phyloP scores from a whole-genome alignment of 108 stramenopile genomes.

The Nannochloropsis granulata region DNA sequence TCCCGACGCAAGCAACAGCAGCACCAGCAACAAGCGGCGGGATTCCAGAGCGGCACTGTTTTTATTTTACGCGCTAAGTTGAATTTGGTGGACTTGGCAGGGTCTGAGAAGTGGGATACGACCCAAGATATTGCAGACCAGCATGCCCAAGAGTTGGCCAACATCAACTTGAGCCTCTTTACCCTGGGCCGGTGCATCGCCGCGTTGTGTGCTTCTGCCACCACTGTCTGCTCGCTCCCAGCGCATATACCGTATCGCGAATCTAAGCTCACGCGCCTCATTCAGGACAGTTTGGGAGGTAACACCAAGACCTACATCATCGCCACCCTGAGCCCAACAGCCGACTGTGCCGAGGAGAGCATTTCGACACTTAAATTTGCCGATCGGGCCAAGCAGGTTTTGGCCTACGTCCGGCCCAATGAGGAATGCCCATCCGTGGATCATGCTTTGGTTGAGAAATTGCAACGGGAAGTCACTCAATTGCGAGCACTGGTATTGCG shows the following conservation, averaged over 20 bases:
- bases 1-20: background rate
- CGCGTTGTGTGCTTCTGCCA: constrained; percentile 23
- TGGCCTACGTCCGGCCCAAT: constrained; percentile 24
- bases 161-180: constrained; percentile 46
- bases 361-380: constrained; percentile 85
- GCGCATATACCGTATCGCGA: constrained; percentile 54
- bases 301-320: constrained; percentile 74
- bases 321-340: constrained; percentile 72
- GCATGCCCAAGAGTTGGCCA: constrained; percentile 42
- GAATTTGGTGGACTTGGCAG: constrained; percentile 77
- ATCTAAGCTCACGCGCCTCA: constrained; percentile 78
- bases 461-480: constrained; percentile 25
- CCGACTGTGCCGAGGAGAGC: constrained; percentile 65
- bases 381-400: constrained; percentile 47
- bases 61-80: constrained; percentile 66
- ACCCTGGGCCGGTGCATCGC: constrained; percentile 46
- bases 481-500: constrained; percentile 17
- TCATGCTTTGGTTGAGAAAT: constrained; percentile 22
- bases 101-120: constrained; percentile 48
- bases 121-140: constrained; percentile 36
- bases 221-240: background rate
- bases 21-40: constrained; percentile 14
- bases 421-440: constrained; percentile 38
- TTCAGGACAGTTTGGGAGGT: constrained; percentile 82
- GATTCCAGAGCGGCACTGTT: constrained; percentile 37